These are phyloP conservation scores for Calonectria montana DNA, from an alignment of 2,329 filamentous ascomycete species.

Conservation along the genomic window DNA sequence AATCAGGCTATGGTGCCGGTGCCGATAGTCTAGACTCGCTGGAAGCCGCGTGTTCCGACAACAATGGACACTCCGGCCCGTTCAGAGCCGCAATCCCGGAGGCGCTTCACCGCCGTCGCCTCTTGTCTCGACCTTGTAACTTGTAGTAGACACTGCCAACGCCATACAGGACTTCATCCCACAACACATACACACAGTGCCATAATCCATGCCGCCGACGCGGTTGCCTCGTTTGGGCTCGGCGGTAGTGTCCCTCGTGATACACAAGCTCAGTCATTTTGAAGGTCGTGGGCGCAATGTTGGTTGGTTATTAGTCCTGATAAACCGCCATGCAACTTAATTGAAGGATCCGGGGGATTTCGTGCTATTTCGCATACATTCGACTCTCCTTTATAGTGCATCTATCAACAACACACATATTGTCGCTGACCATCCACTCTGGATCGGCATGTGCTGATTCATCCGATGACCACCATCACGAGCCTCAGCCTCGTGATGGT, in stretches of 20 bases:
- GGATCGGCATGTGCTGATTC: constrained; percentile 4
- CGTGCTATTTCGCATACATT: constrained; percentile 6
- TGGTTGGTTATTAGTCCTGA: neutral
- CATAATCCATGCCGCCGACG: constrained; percentile 36
- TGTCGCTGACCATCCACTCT: constrained; percentile 3
- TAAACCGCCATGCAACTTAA: neutral
- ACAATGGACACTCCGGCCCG: neutral
- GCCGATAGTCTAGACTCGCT: constrained; percentile 3
- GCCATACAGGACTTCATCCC: constrained; percentile 53
- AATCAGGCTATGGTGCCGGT: neutral
- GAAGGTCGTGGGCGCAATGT: constrained; percentile 12
- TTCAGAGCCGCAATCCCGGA: constrained; percentile 21
- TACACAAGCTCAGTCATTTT: constrained; percentile 45
- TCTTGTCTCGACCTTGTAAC: constrained; percentile 35
- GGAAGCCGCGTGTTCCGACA: neutral
- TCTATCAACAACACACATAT: neutral
- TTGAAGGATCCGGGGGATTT: neutral
- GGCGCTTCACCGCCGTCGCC: neutral
- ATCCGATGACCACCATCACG: constrained; percentile 35
- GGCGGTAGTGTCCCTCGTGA: constrained; percentile 46
- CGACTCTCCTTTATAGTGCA: neutral
- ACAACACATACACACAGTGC: constrained; percentile 50
- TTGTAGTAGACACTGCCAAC: constrained; percentile 54
- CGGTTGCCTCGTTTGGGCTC: constrained; percentile 26
- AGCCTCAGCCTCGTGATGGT: constrained; percentile 27